Conservation (phyloP, 352 stramenopile genomes). For the Aphanomyces stellatus region DNA sequence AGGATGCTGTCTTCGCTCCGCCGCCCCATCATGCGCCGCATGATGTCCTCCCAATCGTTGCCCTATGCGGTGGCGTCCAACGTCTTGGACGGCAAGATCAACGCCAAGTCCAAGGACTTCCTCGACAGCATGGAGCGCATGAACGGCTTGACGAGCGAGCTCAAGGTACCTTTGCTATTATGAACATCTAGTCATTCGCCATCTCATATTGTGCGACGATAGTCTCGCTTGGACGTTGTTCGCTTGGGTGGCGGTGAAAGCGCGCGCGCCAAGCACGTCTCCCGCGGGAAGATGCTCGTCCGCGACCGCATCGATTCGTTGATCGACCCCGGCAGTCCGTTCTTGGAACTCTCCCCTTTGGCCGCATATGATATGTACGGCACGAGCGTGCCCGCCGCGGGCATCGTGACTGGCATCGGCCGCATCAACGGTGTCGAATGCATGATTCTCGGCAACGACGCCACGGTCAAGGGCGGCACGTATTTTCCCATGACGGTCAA, state of each 20-base stretch:
- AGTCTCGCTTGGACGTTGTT: constrained; percentile 27
- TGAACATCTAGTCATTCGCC: too few relatives aligned
- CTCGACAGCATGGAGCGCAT: constrained; percentile 50
- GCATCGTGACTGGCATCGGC: constrained; percentile 88
- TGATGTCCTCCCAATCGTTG: constrained; percentile 15
- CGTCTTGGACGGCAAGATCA: constrained; percentile 52
- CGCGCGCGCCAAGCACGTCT: constrained; percentile 60
- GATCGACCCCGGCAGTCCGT: constrained; percentile 91
- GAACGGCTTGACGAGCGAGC: constrained; percentile 38
- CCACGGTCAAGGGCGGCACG: constrained; percentile 97
- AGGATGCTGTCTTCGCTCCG: constrained; percentile 18
- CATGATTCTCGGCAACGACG: constrained; percentile 98
- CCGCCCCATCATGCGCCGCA: constrained; percentile 9
- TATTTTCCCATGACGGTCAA: constrained; percentile 99
- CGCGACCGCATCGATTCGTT: constrained; percentile 93
- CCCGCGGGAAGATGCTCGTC: constrained; percentile 70
- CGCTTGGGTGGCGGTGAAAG: constrained; percentile 56
- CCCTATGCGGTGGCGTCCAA: constrained; percentile 28
- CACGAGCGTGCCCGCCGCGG: constrained; percentile 67
- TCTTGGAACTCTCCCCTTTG: constrained; percentile 93
- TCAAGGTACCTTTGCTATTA: constrained; percentile 24
- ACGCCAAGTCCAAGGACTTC: constrained; percentile 50
- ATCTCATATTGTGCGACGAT: neutral
- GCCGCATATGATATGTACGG: constrained; percentile 84
- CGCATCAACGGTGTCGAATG: constrained; percentile 81